These are phyloP conservation scores for Aspergillus ochraceoroseus DNA, from an alignment of 2,329 filamentous ascomycete species.

Conservation along the genomic window DNA sequence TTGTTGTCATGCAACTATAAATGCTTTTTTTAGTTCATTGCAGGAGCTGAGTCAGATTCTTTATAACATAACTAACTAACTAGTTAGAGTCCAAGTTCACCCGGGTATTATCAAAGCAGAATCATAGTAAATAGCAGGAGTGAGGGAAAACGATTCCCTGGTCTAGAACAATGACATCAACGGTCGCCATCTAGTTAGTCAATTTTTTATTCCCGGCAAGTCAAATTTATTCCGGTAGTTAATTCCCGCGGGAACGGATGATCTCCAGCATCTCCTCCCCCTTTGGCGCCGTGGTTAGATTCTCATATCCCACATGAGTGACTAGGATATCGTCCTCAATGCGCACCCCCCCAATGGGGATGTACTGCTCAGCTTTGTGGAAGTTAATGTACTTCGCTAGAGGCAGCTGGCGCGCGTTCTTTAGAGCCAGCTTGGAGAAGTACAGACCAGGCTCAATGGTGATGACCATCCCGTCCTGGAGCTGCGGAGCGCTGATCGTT, in stretches of 20 bases:
- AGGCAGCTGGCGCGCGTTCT: slow-evolving; percentile 31
- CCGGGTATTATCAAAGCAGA: too few relatives aligned
- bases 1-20: too few relatives aligned
- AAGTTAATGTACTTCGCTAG: slow-evolving; percentile 39
- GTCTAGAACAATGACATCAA: slow-evolving; percentile 3
- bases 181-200: too few relatives aligned
- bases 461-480: slow-evolving; percentile 54
- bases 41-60: too few relatives aligned
- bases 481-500: slow-evolving; percentile 21
- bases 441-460: slow-evolving; percentile 54
- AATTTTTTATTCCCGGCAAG: too few relatives aligned
- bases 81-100: too few relatives aligned
- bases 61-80: too few relatives aligned
- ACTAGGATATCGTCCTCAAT: slow-evolving; percentile 62
- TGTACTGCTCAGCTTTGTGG: slow-evolving; percentile 37
- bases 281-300: slow-evolving; percentile 68
- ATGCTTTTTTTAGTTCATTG: too few relatives aligned
- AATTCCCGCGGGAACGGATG: slow-evolving; percentile 28
- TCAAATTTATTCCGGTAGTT: not conserved
- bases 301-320: slow-evolving; percentile 63
- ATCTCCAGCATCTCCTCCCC: slow-evolving; percentile 51
- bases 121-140: too few relatives aligned
- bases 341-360: slow-evolving; percentile 43
- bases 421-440: slow-evolving; percentile 38
- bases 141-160: too few relatives aligned